Evolutionary conservation across 495 filamentous ascomycete genomes (phyloP).

Genomic region (Zalerion maritima): DNA sequence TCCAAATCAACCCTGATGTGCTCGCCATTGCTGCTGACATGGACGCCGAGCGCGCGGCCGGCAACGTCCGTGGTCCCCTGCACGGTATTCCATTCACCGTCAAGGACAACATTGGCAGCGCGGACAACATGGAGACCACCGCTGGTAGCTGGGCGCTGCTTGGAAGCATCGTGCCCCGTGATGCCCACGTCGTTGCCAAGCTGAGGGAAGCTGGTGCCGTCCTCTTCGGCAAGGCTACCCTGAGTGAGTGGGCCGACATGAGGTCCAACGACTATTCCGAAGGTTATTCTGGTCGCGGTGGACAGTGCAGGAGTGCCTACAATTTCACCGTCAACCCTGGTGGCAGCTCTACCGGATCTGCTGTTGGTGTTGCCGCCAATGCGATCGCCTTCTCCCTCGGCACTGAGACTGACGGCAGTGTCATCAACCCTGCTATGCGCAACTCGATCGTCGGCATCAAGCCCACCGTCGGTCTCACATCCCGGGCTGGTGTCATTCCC

Average conservation of each 20-base stretch:
- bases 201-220: conserved; percentile 53
- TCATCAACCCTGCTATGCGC: conserved; percentile 54
- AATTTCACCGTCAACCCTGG: conserved; percentile 57
- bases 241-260: conserved; percentile 64
- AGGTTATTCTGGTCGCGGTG: conserved; percentile 51
- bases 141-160: conserved; percentile 38
- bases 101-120: conserved; percentile 39
- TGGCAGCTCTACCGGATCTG: conserved; percentile 49
- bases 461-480: conserved; percentile 50
- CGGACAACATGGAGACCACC: conserved; percentile 31
- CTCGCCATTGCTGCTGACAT: conserved; percentile 34
- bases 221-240: conserved; percentile 51
- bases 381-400: conserved; percentile 47
- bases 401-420: conserved; percentile 63
- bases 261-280: conserved; percentile 55
- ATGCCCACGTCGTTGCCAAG: conserved; percentile 44
- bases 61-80: conserved; percentile 41
- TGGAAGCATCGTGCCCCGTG: conserved; percentile 48
- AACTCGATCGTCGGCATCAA: conserved; percentile 55
- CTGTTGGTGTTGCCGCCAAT: conserved; percentile 46
- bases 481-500: conserved; percentile 48
- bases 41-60: conserved; percentile 42
- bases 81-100: conserved; percentile 63
- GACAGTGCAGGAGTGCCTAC: conserved; percentile 50
- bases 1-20: conserved; percentile 50